Evolutionary conservation across 2,329 filamentous ascomycete species (phyloP).

Genomic region (Penicillium sp.): DNA sequence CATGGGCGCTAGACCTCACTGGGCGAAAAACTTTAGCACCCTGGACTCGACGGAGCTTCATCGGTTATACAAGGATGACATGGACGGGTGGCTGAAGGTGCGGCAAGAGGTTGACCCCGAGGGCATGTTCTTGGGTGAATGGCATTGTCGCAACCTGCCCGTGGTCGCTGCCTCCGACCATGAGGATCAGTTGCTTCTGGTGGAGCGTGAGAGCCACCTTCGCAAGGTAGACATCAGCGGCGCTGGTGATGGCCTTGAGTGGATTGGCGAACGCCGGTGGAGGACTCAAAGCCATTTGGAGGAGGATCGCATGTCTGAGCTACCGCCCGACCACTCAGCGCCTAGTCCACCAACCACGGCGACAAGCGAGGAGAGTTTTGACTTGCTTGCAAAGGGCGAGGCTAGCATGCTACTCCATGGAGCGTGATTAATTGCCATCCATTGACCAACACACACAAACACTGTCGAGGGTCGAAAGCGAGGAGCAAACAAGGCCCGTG

Average conservation of each 20-base stretch:
- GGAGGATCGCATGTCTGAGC: conserved; percentile 21
- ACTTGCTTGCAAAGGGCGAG: conserved; percentile 52
- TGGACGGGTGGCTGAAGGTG: conserved; percentile 71
- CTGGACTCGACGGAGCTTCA: conserved; percentile 65
- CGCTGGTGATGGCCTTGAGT: conserved; percentile 50
- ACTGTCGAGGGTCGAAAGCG: conserved; percentile 16
- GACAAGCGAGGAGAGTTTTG: conserved; percentile 57
- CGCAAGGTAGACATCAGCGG: conserved; percentile 35
- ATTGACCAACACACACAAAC: neutral
- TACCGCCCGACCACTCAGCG: conserved; percentile 22
- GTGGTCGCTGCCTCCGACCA: conserved; percentile 34
- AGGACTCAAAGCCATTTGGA: conserved; percentile 23
- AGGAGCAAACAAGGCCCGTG: neutral
- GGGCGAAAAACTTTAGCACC: conserved; percentile 86
- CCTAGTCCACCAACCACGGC: conserved; percentile 48
- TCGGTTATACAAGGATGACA: conserved; percentile 70
- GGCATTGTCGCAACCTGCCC: conserved; percentile 76
- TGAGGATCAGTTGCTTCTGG: conserved; percentile 42
- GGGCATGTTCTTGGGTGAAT: conserved; percentile 88
- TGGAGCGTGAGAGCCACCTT: conserved; percentile 52
- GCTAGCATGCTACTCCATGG: conserved; percentile 49
- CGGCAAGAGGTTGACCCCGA: conserved; percentile 75
- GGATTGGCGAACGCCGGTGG: conserved; percentile 48
- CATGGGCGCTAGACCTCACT: conserved; percentile 81
- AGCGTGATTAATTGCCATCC: neutral